phyloP scores from a whole-genome alignment of 1,284 basidiomycete genomes.

The Neotropicomus parvogracilis region DNA sequence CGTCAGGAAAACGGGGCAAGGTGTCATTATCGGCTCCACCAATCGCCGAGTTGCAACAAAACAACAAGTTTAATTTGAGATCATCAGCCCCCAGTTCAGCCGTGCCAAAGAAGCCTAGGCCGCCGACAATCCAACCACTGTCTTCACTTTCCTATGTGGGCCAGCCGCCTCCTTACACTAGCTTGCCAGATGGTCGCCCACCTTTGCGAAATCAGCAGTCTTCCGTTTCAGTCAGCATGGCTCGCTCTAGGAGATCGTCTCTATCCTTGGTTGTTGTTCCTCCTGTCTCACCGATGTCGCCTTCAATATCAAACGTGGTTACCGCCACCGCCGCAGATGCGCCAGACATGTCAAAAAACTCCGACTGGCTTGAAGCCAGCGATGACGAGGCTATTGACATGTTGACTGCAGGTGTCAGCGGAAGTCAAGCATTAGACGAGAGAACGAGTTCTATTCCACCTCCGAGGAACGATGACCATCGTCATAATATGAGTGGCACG shows the following conservation, averaged over 20 bases:
- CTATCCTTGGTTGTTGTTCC: constrained; percentile 62
- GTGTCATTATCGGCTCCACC: constrained; percentile 47
- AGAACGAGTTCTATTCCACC: constrained; percentile 60
- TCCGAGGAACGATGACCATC: constrained; percentile 21
- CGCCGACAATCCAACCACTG: constrained; percentile 36
- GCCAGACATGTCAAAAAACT: constrained; percentile 45
- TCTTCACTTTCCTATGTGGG: constrained; percentile 20
- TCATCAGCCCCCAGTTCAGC: constrained; percentile 33
- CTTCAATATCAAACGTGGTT: constrained; percentile 27
- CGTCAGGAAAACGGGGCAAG: constrained; percentile 45
- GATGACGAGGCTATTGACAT: constrained; percentile 81
- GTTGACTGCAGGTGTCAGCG: constrained; percentile 72
- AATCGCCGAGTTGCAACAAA: constrained; percentile 33
- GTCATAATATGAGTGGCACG: constrained; percentile 9
- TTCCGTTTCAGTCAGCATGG: constrained; percentile 30
- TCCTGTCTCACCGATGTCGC: constrained; percentile 40
- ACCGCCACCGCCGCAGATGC: constrained; percentile 6
- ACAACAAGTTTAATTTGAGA: constrained; percentile 38
- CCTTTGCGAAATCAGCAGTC: constrained; percentile 24
- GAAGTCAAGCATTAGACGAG: constrained; percentile 75
- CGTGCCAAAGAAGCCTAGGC: constrained; percentile 29
- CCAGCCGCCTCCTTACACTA: constrained; percentile 34
- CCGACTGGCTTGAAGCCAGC: constrained; percentile 66
- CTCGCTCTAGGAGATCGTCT: constrained; percentile 37
- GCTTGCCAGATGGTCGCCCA: constrained; percentile 19